Base-by-base conservation (phyloP, 2,329 filamentous ascomycete species). In the Periconia digitata region DNA sequence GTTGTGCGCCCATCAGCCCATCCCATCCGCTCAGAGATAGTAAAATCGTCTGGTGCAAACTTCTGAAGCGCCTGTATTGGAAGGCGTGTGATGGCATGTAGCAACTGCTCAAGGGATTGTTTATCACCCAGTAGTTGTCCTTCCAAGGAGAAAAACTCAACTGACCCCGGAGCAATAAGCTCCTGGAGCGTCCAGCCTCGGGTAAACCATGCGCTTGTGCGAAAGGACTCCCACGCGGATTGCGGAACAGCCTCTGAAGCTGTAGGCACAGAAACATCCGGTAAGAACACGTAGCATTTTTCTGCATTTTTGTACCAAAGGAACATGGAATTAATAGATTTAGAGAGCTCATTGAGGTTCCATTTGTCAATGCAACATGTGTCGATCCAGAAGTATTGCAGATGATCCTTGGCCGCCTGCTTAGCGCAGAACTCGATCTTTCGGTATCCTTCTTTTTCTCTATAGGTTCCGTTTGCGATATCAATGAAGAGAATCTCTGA, bases 401-500 rank as follows among this genome's bases (percentile, higher is more conserved):
- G 54, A 23, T 48, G 10, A 27, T 55, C 52, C 37, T 43, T n/a
- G 22, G 53, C 56, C 40, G 36, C 44, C 46, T 53, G 46, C 44
- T 50, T 23, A 18, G 38, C 49, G 24, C 50, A 63, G 18, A 53
- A 53, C 40, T 48, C 40, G 41, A 56, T 50, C 35, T 53, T 48
- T 39, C 21, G 18, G 49, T 46, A 47, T 6, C 45, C 41, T 15
- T 23, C 27, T 36, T 56, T 56, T 24, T 42, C 34, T 43, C 47
- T 43, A 18, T 27, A 40, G 17, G 15, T 36, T 8, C 29, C 41
- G 32, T 15, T 48, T 29, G 15, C 34, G 27, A 47, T 16, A 46
- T 64, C 57, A 41, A 58, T 37, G 46, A 60, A 63, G 40, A 44
- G 56, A 39, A 68, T 49, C 48, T 70, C 64, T 16, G 16, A 16